These are phyloP conservation scores for Penicillium occitanis DNA, from an alignment of 2,329 filamentous ascomycete species.

Conservation along the genomic window DNA sequence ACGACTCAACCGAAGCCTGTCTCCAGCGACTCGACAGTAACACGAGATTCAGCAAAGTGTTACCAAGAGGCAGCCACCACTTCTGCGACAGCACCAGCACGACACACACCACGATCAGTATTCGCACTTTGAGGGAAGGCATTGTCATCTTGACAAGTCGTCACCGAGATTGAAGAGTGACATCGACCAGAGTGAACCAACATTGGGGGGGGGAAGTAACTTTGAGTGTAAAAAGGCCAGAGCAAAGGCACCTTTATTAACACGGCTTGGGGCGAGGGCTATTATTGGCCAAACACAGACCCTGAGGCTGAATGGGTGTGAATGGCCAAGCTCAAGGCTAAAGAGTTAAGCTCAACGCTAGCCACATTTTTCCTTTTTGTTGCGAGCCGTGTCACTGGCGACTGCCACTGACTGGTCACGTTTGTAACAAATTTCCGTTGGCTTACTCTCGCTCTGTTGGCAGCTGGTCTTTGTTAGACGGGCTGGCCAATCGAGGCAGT, in stretches of 20 bases:
- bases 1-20: slow-evolving; percentile 4
- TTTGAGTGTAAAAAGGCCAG: background rate
- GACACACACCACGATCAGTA: slow-evolving; percentile 10
- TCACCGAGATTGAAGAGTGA: background rate
- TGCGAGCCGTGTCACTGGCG: too few species aligned
- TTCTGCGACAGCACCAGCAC: slow-evolving; percentile 10
- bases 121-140: background rate
- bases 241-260: background rate
- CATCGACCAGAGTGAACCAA: background rate
- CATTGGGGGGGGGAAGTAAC: background rate
- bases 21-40: slow-evolving; percentile 19
- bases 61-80: slow-evolving; percentile 16
- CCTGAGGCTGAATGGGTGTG: slow-evolving; percentile 8
- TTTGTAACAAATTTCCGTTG: background rate
- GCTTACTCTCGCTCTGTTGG: background rate
- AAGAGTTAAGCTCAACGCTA: slow-evolving; percentile 10
- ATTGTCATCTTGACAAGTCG: slow-evolving; percentile 3
- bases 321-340: slow-evolving; percentile 8
- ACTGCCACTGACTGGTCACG: background rate
- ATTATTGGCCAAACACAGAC: background rate
- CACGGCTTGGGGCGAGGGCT: background rate
- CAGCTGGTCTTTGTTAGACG: background rate
- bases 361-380: background rate
- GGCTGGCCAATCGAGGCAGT: background rate
- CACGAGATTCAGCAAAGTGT: slow-evolving; percentile 15